Base-by-base conservation (phyloP, 768 basidiomycete species). In the Lentinus brumalis region DNA sequence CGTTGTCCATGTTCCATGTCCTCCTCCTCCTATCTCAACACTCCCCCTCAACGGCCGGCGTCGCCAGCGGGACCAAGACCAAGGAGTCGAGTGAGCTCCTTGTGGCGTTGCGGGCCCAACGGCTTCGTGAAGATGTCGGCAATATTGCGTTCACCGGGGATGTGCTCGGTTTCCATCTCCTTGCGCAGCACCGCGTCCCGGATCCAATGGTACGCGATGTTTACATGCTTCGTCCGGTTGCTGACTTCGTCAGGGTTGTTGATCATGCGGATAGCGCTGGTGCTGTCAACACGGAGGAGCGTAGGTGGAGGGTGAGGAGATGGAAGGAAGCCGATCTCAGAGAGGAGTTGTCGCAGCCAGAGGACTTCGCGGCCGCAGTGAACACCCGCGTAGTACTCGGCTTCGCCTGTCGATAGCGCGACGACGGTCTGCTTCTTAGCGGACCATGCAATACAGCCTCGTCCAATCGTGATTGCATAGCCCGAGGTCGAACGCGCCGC, bases 301-400 rank as follows among this genome's bases (percentile, higher is more conserved):
- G 71, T 69, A 29, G 73, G 60, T 11, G 50, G 50, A n/a, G 50
- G 0, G 45, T 4, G 7, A 73, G 29, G 11, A 74, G 61, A 0
- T 51, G 49, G 0, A 60, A 61, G 29, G 49, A 57, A 10, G 26
- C 26, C 47, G 3, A 57, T 18, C 16, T 49, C 56, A 5, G 6
- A n/a, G 18, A 50, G 31, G 15, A 57, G 35, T 18, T 49, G 47
- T 14, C 47, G 56, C 15, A 75, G 50, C 79, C 79, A 82, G 5
- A 78, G 10, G 5, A 67, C 69, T 59, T 81, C 70, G 44, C 74
- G 69, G 0, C 70, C 58, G 1, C 73, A 73, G 31, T 77, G 70
- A 0, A 66, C 53, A 0, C 67, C 65, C 0, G 78, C 78, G 14
- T 80, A 71, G 65, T 79, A 82, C 69, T 83, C 80, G 0, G 78